Percentiles rank a stretch among this genome's conserved stretches.
Evolutionary conservation across 148 eudicot genomes (phyloP).

Genomic region (Vaccinium macrocarpon): DNA sequence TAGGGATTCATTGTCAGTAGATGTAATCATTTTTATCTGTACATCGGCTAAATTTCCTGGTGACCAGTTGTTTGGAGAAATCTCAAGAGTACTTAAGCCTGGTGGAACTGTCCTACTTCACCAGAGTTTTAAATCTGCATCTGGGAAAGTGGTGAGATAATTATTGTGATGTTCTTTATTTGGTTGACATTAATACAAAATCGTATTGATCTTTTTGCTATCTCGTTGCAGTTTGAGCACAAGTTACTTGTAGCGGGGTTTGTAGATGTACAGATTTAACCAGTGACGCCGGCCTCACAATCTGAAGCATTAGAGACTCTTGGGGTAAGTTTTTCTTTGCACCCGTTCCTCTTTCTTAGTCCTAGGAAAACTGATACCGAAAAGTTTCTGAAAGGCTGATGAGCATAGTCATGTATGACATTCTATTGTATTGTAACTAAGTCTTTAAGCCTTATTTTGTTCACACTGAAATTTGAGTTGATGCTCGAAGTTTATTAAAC

Average conservation of each 20-base stretch:
- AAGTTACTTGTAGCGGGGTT: conserved; percentile 78
- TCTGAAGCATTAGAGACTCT: conserved; percentile 35
- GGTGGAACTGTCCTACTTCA: conserved; percentile 63
- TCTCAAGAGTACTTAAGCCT: conserved; percentile 67
- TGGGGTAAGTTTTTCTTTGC: conserved; percentile 35
- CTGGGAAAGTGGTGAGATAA: conserved; percentile 30
- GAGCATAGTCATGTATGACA: background rate
- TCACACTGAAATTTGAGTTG: background rate
- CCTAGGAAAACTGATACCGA: background rate
- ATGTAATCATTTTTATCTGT: conserved; percentile 46
- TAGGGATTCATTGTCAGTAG: conserved; percentile 56
- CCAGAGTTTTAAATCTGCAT: conserved; percentile 31
- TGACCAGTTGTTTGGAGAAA: conserved; percentile 45
- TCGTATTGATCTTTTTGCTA: background rate
- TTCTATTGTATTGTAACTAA: background rate
- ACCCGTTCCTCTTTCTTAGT: background rate
- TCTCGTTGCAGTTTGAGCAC: conserved; percentile 51
- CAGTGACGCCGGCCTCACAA: conserved; percentile 28
- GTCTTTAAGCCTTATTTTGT: background rate
- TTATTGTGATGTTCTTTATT: background rate
- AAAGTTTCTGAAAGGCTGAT: background rate
- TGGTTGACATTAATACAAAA: background rate
- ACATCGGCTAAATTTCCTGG: conserved; percentile 57
- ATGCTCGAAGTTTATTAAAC: background rate
- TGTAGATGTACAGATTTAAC: conserved; percentile 45